Conservation (phyloP, 371 early-diverging fungal species). For the Mucor lusitanicus region DNA sequence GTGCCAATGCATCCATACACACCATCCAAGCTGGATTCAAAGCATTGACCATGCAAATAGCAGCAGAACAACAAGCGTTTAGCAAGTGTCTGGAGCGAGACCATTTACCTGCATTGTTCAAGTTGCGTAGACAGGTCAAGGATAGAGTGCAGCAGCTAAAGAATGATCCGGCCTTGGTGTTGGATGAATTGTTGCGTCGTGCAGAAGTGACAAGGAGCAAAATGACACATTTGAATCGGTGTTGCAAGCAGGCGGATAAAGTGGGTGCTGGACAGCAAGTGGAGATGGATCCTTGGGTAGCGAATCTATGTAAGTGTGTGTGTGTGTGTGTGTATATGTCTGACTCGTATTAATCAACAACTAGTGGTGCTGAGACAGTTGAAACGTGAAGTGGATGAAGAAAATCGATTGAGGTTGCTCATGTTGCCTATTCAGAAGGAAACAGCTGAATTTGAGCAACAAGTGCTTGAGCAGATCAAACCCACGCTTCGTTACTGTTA, state of each 20-base stretch:
- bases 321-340: neutral
- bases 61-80: constrained; percentile 35
- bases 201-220: constrained; percentile 41
- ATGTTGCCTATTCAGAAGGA: constrained; percentile 44
- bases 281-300: constrained; percentile 46
- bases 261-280: constrained; percentile 9
- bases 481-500: constrained; percentile 30
- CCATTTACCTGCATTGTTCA: constrained; percentile 24
- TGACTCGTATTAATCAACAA: neutral
- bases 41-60: constrained; percentile 27
- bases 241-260: constrained; percentile 34
- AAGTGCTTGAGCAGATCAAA: constrained; percentile 21
- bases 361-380: constrained; percentile 43
- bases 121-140: constrained; percentile 33
- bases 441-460: constrained; percentile 26
- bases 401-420: constrained; percentile 37
- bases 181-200: constrained; percentile 39
- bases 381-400: constrained; percentile 46
- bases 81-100: constrained; percentile 23
- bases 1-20: constrained; percentile 16
- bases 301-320: constrained; percentile 37
- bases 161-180: constrained; percentile 21
- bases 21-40: constrained; percentile 32
- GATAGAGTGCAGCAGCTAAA: constrained; percentile 37
- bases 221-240: constrained; percentile 32